Base-by-base conservation (phyloP, 257 asterid species). In the Solanum tacnaense region DNA sequence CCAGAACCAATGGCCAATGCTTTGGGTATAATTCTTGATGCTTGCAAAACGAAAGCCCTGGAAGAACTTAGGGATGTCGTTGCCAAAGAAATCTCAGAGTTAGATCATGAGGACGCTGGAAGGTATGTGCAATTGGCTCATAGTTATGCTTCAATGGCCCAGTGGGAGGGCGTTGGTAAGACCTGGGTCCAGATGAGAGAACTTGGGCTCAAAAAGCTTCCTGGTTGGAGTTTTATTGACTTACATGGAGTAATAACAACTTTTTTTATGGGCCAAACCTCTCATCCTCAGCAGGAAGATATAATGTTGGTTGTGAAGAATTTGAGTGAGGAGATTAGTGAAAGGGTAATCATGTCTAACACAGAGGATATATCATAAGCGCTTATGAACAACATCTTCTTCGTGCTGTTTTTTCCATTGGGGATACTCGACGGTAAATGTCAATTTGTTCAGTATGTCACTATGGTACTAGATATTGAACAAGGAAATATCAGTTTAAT, bases 211-310 rank as follows among this genome's bases (percentile, higher is more conserved):
- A 93, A 90, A 90, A 95, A 95, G 86, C 89, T 89, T 76, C 98
- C 99, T 0, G 98, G 99, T 78, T 95, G 99, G 98, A 96, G 98
- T 90, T 94, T 86, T 84, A 91, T 96, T 6, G 98, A 95, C 86
- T 89, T 93, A 93, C 95, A 96, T 39, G 98, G 99, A 44, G 87
- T 87, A 5, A 90, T 95, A 21, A 90, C 92, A 58, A 92, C 96
- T 0, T 95, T 95, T 89, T 94, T 92, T 91, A 93, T 89, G 21
- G 93, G 93, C 60, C 98, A 96, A 27, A 89, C 91, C 89, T 89
- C 93, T 29, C 98, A 96, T 89, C 94, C 97, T 76, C 92, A 91
- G 76, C 86, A 92, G 87, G 95, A 90, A 32, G 91, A 92, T 20
- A 92, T 93, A 60, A 87, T 90, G 41, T 85, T 87, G 25, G 68